Base-by-base conservation (phyloP, 495 filamentous ascomycete genomes). In the Hypoxylon trugodes region DNA sequence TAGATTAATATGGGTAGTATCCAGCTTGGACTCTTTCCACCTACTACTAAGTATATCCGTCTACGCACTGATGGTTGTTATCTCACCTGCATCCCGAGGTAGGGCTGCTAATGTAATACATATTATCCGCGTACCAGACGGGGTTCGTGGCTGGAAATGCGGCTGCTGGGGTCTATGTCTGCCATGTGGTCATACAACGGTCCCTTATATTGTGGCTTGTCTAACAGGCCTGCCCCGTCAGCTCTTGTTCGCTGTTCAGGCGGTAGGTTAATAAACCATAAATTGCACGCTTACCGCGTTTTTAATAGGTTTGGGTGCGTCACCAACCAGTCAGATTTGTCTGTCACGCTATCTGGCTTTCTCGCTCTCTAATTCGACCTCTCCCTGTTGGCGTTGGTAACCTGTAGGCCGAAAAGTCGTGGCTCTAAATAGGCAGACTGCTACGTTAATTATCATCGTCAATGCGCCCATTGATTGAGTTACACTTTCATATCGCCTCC, bases 131-230 rank as follows among this genome's bases (percentile, higher is more conserved):
- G 45, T 66, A 66, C 51, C 47, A 26, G 43, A 33, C 32, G 52
- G 52, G 13, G 33, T 30, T 21, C 62, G 64, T 67, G 64, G 64
- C 64, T 61, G 16, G 18, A 41, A 61, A 62, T 67, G 64, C 64
- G 58, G 64, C 58, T 62, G 64, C 58, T 61, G 46, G 26, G 46
- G 42, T 48, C 45, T 45, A 40, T 30, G 37, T 19, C 24, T 63
- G 65, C 65, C 65, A 68, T 68, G 65, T 68, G 65, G 65, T 68
- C 54, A 64, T 64, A 68, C 60, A 68, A 64, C 65, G 65, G 65
- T 68, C 54, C 37, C 15, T 51, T 68, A 64, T 68, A 68, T 63
- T 64, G 65, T 68, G 65, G 65, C 65, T 68, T 59, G 38, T 59
- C 41, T 33, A 56, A 57, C 45, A 30, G 52, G 50, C 37, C 46